Base-by-base conservation (phyloP, 352 stramenopile species). In the Globisporangium lucens region DNA sequence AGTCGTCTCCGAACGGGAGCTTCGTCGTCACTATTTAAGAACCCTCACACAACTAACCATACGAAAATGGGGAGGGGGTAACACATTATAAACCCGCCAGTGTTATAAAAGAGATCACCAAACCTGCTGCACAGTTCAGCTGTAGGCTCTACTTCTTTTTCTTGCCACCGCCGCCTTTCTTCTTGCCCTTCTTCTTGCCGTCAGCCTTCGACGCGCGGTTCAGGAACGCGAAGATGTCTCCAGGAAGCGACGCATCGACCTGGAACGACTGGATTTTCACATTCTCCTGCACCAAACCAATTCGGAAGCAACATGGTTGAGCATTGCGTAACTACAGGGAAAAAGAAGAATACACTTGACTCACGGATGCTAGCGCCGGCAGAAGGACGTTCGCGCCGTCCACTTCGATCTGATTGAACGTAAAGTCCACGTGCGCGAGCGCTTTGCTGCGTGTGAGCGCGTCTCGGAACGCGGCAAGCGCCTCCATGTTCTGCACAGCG, bases 161-260 rank as follows among this genome's bases (percentile, higher is more conserved):
- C 70, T 92, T 92, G 61, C 87, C 89, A 24, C 66, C 71, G 20
- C 76, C 76, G 49, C 75, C 79, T 72, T 91, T 93, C 68, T 93
- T 92, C 43, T 82, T 79, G n/a, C 77, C 80, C 63, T 90, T 92
- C 75, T 93, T 91, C 69, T 91, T 94, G 52, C 78, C 70, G 27
- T 93, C 87, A 55, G 77, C 75, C 55, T 91, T 91, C 20, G 81
- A 74, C 12, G 83, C 74, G 30, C 84, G 83, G 66, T 95, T 90
- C 10, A 95, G 76, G 57, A 86, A 75, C n/a, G 73, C 66, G 43
- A 95, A 95, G 9, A 95, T 56, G 22, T 91, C 80, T 8, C 74
- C 74, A 3, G 85, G 87, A 22, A 93, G 75, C 22, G 85, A 91
- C 9, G 87, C 74, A 27, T 94, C 87, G 2, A 94, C 87, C 67